These are phyloP conservation scores for Amoeboradix gromovi DNA, from an alignment of 371 early-diverging fungal genomes.

Conservation along the genomic window DNA sequence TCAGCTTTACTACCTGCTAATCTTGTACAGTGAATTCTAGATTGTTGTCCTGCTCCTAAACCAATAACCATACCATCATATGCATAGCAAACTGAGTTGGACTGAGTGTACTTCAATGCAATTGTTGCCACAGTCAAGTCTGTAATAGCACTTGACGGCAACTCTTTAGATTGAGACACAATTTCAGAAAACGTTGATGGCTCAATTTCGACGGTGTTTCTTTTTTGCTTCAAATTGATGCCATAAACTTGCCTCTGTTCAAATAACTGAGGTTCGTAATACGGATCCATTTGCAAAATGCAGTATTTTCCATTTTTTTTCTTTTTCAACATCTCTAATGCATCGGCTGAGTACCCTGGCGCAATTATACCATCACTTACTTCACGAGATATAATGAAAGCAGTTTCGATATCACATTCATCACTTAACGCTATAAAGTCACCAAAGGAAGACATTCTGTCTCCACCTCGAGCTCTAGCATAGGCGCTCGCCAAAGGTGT, in stretches of 20 bases:
- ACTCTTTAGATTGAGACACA: slow-evolving; percentile 39
- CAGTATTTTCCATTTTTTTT: slow-evolving; percentile 92
- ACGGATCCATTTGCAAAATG: slow-evolving; percentile 63
- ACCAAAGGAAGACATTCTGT: slow-evolving; percentile 92
- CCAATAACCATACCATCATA: slow-evolving; percentile 92
- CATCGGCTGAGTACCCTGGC: slow-evolving; percentile 53
- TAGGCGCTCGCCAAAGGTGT: slow-evolving; percentile 48
- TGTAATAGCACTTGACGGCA: slow-evolving; percentile 34
- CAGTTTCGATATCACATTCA: slow-evolving; percentile 64
- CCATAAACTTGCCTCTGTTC: slow-evolving; percentile 87
- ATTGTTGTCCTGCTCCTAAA: slow-evolving; percentile 90
- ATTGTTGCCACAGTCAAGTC: slow-evolving; percentile 83
- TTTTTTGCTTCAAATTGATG: slow-evolving; percentile 52
- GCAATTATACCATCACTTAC: slow-evolving; percentile 33
- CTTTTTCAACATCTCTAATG: slow-evolving; percentile 55
- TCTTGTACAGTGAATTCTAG: slow-evolving; percentile 84
- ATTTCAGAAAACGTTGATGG: slow-evolving; percentile 42
- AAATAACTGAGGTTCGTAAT: slow-evolving; percentile 43
- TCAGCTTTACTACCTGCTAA: slow-evolving; percentile 94
- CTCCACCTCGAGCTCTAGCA: slow-evolving; percentile 67
- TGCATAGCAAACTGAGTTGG: slow-evolving; percentile 89
- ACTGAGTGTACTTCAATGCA: slow-evolving; percentile 87
- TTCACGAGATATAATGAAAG: slow-evolving; percentile 69
- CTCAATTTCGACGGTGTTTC: slow-evolving; percentile 50
- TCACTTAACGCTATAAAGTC: slow-evolving; percentile 83